Conservation (phyloP, 2,329 filamentous ascomycete genomes). For the Talaromyces sp. region DNA sequence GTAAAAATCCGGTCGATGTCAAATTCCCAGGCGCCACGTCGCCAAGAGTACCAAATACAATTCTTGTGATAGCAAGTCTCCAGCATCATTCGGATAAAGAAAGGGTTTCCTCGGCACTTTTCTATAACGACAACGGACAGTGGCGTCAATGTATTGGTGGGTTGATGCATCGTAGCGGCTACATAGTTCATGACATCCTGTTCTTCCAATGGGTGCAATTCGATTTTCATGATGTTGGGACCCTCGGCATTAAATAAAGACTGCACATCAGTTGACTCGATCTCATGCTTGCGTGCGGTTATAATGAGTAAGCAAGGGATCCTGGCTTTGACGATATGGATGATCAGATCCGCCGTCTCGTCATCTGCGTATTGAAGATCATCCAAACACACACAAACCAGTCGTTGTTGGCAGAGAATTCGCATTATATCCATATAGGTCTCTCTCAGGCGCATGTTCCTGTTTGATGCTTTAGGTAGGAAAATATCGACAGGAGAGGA, state of each 20-base stretch:
- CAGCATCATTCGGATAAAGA: constrained; percentile 87
- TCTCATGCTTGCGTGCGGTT: constrained; percentile 65
- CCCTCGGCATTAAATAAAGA: constrained; percentile 41
- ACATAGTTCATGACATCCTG: constrained; percentile 79
- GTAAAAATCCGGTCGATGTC: constrained; percentile 81
- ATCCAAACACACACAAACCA: constrained; percentile 84
- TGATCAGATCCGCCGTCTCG: constrained; percentile 77
- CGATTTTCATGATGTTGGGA: constrained; percentile 62
- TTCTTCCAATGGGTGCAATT: constrained; percentile 68
- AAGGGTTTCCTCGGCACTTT: constrained; percentile 82
- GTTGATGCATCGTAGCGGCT: constrained; percentile 69
- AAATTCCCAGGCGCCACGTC: constrained; percentile 74
- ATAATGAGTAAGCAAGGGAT: constrained; percentile 79
- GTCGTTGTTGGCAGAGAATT: constrained; percentile 73
- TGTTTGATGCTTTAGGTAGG: constrained; percentile 32
- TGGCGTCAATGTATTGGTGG: constrained; percentile 62
- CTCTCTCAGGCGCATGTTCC: constrained; percentile 71
- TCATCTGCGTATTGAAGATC: constrained; percentile 87
- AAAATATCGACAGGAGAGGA: constrained; percentile 34
- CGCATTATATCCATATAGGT: constrained; percentile 82
- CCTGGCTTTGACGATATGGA: constrained; percentile 70
- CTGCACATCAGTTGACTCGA: constrained; percentile 43
- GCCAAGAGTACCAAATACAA: constrained; percentile 89
- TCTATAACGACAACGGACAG: constrained; percentile 81
- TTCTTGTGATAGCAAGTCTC: constrained; percentile 79